Conservation (phyloP, 1,284 basidiomycete species). For the Vanrija sp. region DNA sequence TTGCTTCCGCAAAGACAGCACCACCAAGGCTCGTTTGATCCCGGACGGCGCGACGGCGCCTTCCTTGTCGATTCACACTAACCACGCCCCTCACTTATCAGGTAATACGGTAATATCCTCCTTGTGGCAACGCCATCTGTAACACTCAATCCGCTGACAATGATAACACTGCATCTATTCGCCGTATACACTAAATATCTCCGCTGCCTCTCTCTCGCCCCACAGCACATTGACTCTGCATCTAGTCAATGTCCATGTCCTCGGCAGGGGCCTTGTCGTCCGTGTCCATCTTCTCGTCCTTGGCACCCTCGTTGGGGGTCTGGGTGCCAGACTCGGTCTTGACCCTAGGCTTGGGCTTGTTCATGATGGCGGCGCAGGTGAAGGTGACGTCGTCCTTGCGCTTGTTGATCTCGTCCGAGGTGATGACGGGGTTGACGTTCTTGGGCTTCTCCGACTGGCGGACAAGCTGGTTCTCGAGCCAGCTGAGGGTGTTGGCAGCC, state of each 20-base stretch:
- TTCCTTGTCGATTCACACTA: too few species aligned
- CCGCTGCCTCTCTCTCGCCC: neutral
- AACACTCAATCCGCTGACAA: neutral
- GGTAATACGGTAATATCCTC: too few species aligned
- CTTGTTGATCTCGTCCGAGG: conserved; percentile 73
- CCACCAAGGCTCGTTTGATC: too few species aligned
- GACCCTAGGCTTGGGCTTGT: conserved; percentile 79
- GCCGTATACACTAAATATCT: neutral
- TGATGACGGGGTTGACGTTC: conserved; percentile 78
- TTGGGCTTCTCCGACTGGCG: conserved; percentile 80
- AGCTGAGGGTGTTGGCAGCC: conserved; percentile 72
- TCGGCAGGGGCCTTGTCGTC: conserved; percentile 33
- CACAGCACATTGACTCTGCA: neutral
- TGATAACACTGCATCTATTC: neutral
- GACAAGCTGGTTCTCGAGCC: conserved; percentile 84
- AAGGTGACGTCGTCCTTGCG: conserved; percentile 84
- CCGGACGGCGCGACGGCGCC: too few species aligned
- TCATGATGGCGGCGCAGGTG: conserved; percentile 76
- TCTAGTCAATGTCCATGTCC: conserved; percentile 48
- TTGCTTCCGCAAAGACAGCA: too few species aligned
- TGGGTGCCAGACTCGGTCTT: conserved; percentile 57
- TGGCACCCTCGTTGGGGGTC: conserved; percentile 53
- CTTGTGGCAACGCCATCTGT: too few species aligned
- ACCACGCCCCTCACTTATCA: too few species aligned
- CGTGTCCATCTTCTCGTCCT: conserved; percentile 62